phyloP scores from a whole-genome alignment of 2,329 filamentous ascomycete species.

The Ilyonectria sp. region DNA sequence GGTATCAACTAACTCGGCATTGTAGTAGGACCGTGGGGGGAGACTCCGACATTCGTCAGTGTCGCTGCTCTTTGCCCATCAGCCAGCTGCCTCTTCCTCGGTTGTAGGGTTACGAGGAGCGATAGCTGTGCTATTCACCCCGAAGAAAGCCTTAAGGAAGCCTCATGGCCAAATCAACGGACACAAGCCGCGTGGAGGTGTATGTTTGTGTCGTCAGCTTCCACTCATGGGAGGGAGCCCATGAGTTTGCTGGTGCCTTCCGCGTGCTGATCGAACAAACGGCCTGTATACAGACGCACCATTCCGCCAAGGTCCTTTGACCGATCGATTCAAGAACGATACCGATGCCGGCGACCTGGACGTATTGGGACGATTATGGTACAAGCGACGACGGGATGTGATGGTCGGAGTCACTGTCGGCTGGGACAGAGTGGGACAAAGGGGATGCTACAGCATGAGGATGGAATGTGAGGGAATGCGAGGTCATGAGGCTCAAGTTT shows the following conservation, averaged over 20 bases:
- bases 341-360: background rate
- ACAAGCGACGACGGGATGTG: background rate
- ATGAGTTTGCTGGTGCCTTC: no score
- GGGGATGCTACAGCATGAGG: background rate
- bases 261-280: no score
- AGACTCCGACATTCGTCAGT: background rate
- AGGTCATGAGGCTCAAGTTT: background rate
- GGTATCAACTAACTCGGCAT: background rate
- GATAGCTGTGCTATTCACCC: background rate
- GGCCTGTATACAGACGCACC: no score
- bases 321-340: background rate
- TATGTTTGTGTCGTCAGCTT: background rate
- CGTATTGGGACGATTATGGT: background rate
- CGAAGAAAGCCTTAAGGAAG: background rate
- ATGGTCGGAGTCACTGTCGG: background rate
- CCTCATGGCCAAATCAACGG: background rate
- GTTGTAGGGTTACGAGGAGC: background rate
- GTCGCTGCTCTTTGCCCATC: background rate
- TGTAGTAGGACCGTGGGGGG: background rate
- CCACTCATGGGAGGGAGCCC: no score
- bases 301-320: no score
- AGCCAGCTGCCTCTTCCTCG: background rate
- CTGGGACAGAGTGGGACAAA: background rate
- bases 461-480: background rate
- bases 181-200: background rate